Percentiles rank a stretch among this genome's conserved stretches.
Conservation (phyloP, 2,329 filamentous ascomycete genomes). For the Ophiostoma perfectum region DNA sequence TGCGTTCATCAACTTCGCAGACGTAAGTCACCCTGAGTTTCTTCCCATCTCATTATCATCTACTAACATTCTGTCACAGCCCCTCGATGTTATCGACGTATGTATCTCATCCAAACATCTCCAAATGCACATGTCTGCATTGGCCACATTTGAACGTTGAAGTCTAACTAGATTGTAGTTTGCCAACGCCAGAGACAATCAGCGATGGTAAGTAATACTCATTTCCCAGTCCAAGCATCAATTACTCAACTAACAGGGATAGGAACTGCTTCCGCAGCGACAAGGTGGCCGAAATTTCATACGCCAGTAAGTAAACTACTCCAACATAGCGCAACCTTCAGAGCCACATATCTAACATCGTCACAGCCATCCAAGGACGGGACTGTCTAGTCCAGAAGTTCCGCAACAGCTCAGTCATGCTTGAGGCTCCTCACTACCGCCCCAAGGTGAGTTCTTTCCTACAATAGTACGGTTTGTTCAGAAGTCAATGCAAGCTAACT, state of each 20-base stretch:
- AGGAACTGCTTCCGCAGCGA: conserved; percentile 78
- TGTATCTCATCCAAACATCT: conserved; percentile 30
- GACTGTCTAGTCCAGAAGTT: conserved; percentile 93
- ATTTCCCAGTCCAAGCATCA: conserved; percentile 5
- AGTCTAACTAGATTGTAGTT: conserved; percentile 47
- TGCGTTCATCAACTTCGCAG: conserved; percentile 91
- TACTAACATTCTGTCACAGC: conserved; percentile 38
- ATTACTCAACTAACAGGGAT: conserved; percentile 10
- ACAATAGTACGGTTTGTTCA: background rate
- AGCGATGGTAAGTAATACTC: conserved; percentile 54
- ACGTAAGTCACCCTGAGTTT: conserved; percentile 48
- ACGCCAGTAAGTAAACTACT: conserved; percentile 65
- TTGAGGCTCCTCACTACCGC: conserved; percentile 72
- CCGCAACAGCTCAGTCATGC: conserved; percentile 92
- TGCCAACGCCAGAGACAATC: conserved; percentile 62
- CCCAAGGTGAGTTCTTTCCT: conserved; percentile 58
- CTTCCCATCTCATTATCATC: background rate
- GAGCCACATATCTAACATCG: conserved; percentile 28
- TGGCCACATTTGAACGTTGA: no score
- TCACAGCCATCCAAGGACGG: conserved; percentile 77
- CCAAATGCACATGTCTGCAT: no score
- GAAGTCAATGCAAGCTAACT: background rate
- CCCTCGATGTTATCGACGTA: conserved; percentile 67
- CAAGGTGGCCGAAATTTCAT: conserved; percentile 85
- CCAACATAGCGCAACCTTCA: background rate